Evolutionary conservation across 352 stramenopile species (phyloP), one percentile per base, ranked within the genome.

Genomic region (Phytophthora brassicae): DNA sequence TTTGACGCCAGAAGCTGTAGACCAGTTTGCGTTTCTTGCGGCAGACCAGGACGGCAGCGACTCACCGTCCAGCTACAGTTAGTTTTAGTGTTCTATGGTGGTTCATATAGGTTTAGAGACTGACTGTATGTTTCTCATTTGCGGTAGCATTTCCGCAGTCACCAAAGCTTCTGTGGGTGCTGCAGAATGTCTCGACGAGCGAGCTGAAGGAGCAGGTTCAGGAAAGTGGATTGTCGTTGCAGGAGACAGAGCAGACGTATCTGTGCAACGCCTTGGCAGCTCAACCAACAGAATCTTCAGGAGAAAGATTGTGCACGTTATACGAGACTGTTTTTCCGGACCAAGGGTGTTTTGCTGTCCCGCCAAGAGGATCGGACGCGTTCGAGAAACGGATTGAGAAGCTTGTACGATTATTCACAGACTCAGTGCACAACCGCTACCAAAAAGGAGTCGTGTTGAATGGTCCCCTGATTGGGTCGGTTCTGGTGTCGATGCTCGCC

Each of bases 401-500:
- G 42, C 66, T 92, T 1, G 63, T 63, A 2, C 78, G 78, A 1
- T 41, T 77, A 2, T 65, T 90, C 6, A 77, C 78, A 16, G 79
- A 92, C 45, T 87, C 80, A 0, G 76, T 79, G 24, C 70, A 79
- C 20, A 94, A 90, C 50, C 78, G 70, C 13, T 94, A 90, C 52
- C 24, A 72, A 5, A 89, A 92, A 17, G 72, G 74, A 2, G 77
- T 89, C n/a, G 51, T 84, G 56, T 68, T 93, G 1, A 93, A 90
- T 60, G 84, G 82, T 0, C 82, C 80, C 17, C 71, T 93, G 1
- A 68, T 90, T 41, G 74, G 76, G 9, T 90, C 80, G 9, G 81
- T 93, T 24, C 60, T 91, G 16, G 77, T 90, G 23, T 90, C 84
- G 5, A 91, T 93, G 80, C 61, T 93, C 6, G 79, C 79, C 4